Conservation (phyloP, 1,139 yeast species). For the Candida frijolesensis region DNA sequence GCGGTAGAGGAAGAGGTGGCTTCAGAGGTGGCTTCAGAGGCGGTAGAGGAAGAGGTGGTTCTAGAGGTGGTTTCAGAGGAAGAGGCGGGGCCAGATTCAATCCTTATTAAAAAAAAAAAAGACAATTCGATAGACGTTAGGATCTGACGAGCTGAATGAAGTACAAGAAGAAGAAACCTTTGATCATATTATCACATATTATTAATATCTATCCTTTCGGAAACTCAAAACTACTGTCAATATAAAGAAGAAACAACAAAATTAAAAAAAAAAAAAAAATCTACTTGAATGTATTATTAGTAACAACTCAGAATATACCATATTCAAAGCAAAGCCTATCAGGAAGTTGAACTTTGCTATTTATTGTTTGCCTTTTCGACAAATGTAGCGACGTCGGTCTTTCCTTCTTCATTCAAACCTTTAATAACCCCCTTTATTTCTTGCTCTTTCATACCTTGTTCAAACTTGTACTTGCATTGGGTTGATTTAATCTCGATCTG, state of each 20-base stretch:
- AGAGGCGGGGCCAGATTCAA: constrained; percentile 31
- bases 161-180: neutral
- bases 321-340: neutral
- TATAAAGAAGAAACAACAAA: neutral
- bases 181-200: neutral
- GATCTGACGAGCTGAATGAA: neutral
- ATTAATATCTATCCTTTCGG: neutral
- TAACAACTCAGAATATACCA: neutral
- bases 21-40: constrained; percentile 25
- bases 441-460: constrained; percentile 48
- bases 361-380: constrained; percentile 23
- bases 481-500: constrained; percentile 53
- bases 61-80: constrained; percentile 24
- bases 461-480: constrained; percentile 63
- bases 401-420: constrained; percentile 41
- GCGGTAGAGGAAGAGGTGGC: constrained; percentile 22
- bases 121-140: no score
- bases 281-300: constrained; percentile 1
- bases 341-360: neutral
- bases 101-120: constrained; percentile 20
- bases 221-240: neutral
- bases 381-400: constrained; percentile 23
- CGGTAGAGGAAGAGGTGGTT: constrained; percentile 25
- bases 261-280: neutral
- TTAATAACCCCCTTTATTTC: constrained; percentile 58